Base-by-base conservation (phyloP, 352 stramenopile species). In the Blastocystis sp. region DNA sequence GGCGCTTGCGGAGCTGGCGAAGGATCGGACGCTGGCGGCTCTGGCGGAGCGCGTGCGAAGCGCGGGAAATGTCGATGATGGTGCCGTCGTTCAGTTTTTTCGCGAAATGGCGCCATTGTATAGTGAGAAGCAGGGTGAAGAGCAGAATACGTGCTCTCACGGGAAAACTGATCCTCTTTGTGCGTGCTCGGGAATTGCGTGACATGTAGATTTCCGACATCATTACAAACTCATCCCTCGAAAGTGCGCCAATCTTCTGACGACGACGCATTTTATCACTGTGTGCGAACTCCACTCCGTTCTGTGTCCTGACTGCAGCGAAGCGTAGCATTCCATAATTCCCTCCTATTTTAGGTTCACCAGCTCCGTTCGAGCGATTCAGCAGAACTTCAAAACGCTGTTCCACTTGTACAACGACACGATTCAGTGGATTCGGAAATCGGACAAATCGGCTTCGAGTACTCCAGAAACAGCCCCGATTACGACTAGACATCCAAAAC, bases 121-220 rank as follows among this genome's bases (percentile, higher is more conserved):
- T 55, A 19, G 6, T 19, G 16, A 16, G 45, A 55, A 55, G 4
- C 3, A 26, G 21, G 63, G 35, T 35, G 31, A 71, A 3, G 63
- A 35, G 16, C 16, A 71, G 63, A 35, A 33, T 33, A 10, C 35
- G 16, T 71, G 63, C 35, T 26, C 33, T 50, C 63, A 71, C 41
- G 63, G 63, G 21, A 35, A 41, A 3, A 71, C 41, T 3, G 63
- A 71, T 71, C 63, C 63, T 71, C 35, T 71, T 35, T 71, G 63
- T 71, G 35, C 1, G 63, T 35, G 16, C 35, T 33, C 21, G 26
- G 63, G 21, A 10, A 13, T 35, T 50, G 6, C 16, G 21, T 37
- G 13, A 35, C 26, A 55, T 71, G 63, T 71, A 71, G 63, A 71
- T 41, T 71, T 35, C 41, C 33, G 63, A 10, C 33, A 41, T 41